These are phyloP conservation scores for Kurtzmaniella quercitrusa DNA, from an alignment of 1,139 yeast genomes.

Conservation along the genomic window DNA sequence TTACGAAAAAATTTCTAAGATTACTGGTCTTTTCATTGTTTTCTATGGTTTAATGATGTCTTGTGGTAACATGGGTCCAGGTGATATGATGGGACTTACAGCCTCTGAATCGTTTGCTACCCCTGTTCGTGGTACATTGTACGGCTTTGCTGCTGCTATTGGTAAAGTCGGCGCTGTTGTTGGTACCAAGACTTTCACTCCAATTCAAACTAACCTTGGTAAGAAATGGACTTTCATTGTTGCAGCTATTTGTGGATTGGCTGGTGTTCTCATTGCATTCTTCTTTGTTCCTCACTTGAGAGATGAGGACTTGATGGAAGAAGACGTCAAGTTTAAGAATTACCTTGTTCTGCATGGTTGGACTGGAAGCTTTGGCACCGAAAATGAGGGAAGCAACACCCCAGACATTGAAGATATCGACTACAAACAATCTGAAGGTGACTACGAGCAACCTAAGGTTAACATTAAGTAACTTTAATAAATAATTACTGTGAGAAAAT, in stretches of 20 bases:
- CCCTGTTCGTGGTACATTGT: constrained; percentile 66
- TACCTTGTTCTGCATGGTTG: constrained; percentile 65
- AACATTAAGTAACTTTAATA: background rate
- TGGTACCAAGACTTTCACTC: constrained; percentile 43
- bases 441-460: background rate
- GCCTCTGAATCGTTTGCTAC: constrained; percentile 72
- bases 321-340: constrained; percentile 59
- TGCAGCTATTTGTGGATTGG: constrained; percentile 67
- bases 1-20: constrained; percentile 35
- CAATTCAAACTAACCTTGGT: constrained; percentile 34
- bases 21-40: constrained; percentile 41
- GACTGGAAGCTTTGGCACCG: constrained; percentile 53
- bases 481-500: no score
- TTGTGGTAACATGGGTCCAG: constrained; percentile 72
- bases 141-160: constrained; percentile 46
- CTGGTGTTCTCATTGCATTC: constrained; percentile 58
- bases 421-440: background rate
- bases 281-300: constrained; percentile 63
- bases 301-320: constrained; percentile 63
- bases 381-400: background rate
- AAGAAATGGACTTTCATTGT: constrained; percentile 45
- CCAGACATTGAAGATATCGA: background rate
- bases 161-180: constrained; percentile 51
- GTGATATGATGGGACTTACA: constrained; percentile 66
- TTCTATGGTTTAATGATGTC: constrained; percentile 47